Evolutionary conservation across 2,329 filamentous ascomycete species (phyloP), one percentile per base, ranked within the genome.

Genomic region (Claviceps africana): DNA sequence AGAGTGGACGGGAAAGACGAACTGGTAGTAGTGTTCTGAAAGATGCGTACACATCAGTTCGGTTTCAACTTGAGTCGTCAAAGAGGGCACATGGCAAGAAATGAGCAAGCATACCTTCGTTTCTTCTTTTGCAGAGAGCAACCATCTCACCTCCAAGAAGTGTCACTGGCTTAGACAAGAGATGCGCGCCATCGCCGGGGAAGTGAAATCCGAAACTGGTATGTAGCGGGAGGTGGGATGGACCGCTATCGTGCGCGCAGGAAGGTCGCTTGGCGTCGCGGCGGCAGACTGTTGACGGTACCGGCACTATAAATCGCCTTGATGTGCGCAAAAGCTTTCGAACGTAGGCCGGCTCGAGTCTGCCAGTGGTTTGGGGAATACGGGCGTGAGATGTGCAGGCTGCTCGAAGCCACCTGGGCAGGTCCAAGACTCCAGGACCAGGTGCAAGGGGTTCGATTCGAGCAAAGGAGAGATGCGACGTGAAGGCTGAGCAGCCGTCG

Each of bases 91-190:
- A 35, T 31, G 22, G 6, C 22, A 21, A 17, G 21, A n/a, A n/a
- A 42, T 17, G 21, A 31, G 44, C 31, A 42, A 30, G 44, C 50
- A 51, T 51, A 51, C 50, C 28, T 47, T 17, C 50, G 44, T 47
- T 17, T 45, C 40, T 42, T 44, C 25, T 21, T 45, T 35, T 35
- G 31, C 42, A n/a, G n/a, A 48, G 19, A 49, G 35, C n/a, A 42
- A 37, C 47, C 50, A 52, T 49, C 11, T 43, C 50, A 47, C 45
- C 47, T 46, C 47, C 25, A 21, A 22, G 25, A 22, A 19, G 17
- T 31, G 30, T 50, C 53, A 52, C 50, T 54, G 42, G 50, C 46
- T 47, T 44, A 43, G 47, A 39, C 42, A 30, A 19, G 22, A 50
- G 42, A 44, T 35, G 42, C 21, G 40, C 28, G 53, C 53, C 53